Base-by-base conservation (phyloP, 495 filamentous ascomycete genomes). In the Sordaria brevicollis region DNA sequence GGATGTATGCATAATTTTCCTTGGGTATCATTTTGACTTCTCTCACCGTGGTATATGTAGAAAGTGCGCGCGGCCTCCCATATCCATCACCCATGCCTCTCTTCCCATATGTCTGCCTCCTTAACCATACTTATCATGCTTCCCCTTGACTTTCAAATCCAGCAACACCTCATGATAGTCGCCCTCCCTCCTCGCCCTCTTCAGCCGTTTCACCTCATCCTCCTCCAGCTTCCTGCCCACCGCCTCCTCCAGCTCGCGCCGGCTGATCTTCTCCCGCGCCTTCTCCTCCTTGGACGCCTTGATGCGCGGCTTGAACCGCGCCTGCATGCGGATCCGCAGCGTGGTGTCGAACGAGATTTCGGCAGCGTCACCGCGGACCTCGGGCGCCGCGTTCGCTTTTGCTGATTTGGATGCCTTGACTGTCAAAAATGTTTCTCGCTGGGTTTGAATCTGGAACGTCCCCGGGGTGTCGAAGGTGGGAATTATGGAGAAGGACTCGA, bases 321-420 rank as follows among this genome's bases (percentile, higher is more conserved):
- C 93, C 82, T 99, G 95, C 92, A 98, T 95, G 31, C 95, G 89
- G 74, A 98, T 88, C 68, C 92, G 86, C 69, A 97, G 75, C 21
- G 89, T 92, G 72, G 93, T 92, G 70, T 87, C 88, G 74, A 93
- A 93, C 25, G 85, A 88, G 19, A 91, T 86, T 1, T 81, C 82
- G 3, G 86, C 87, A 5, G 88, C 89, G 79, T 98, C 94, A 5
- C 93, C 95, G 29, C 93, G 85, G 21, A 97, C 87, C 74, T 90
- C 90, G 71, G 88, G 83, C 25, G 71, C 68, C 17, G 37, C 67
- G 65, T 76, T 83, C 43, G 75, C 71, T 73, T 82, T 86, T 41
- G 74, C 43, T 0, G 74, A 76, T 1, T 80, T 78, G 2, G 82
- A 76, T 17, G 82, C 81, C 69, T 83, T 83, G 57, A 88, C 81